These are phyloP conservation scores for Heimioporus sp. DNA, from an alignment of 768 basidiomycete genomes.

Conservation along the genomic window DNA sequence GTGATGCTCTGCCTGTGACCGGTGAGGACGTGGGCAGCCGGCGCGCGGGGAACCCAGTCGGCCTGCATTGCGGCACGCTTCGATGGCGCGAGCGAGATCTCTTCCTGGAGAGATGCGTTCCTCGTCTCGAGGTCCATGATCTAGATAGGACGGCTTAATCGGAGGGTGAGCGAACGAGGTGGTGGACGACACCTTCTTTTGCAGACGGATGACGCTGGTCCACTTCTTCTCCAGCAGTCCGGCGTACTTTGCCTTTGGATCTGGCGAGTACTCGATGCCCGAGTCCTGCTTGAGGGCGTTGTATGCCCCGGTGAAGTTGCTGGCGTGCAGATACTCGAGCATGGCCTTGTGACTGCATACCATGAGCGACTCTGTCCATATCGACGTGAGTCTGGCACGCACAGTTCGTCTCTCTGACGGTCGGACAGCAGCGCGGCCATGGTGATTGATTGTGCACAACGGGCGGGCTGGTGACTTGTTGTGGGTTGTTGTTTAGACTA, in stretches of 20 bases:
- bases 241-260: conserved; percentile 82
- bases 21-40: conserved; percentile 72
- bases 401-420: conserved; percentile 48
- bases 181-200: conserved; percentile 73
- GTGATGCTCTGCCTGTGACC: conserved; percentile 80
- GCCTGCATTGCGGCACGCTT: conserved; percentile 59
- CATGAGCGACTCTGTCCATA: conserved; percentile 8
- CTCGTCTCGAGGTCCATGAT: conserved; percentile 94
- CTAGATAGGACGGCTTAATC: conserved; percentile 38
- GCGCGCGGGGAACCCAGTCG: conserved; percentile 88
- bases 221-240: conserved; percentile 97
- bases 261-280: conserved; percentile 66
- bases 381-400: conserved; percentile 22
- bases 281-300: conserved; percentile 56
- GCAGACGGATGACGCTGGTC: conserved; percentile 93
- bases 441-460: conserved; percentile 31
- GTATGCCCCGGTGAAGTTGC: conserved; percentile 61
- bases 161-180: conserved; percentile 4
- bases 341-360: conserved; percentile 69
- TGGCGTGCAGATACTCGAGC: conserved; percentile 72
- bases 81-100: conserved; percentile 48
- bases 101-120: conserved; percentile 76
- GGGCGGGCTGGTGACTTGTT: too few relatives aligned
- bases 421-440: conserved; percentile 43
- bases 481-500: too few relatives aligned